Evolutionary conservation across 139 green algal genomes (phyloP).

Genomic region (Haematococcus sp.): DNA sequence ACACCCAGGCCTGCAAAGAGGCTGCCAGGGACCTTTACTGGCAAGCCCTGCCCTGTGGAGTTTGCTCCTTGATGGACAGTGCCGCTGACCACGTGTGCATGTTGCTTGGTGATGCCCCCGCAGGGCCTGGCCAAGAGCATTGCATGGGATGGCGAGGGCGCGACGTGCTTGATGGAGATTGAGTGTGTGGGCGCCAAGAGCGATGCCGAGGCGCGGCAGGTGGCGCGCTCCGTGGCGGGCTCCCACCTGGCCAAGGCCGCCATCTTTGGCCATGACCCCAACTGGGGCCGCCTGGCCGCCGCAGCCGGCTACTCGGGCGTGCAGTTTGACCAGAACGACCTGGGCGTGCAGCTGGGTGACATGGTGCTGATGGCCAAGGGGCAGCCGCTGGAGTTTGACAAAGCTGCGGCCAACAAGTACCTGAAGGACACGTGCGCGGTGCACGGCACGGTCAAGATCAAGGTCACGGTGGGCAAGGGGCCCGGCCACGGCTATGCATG

Average conservation of each 20-base stretch:
- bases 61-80: no score
- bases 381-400: conserved; percentile 93
- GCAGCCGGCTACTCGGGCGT: conserved; percentile 89
- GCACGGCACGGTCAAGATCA: conserved; percentile 87
- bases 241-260: conserved; percentile 90
- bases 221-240: conserved; percentile 78
- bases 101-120: no score
- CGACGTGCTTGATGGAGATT: conserved; percentile 93
- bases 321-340: conserved; percentile 38
- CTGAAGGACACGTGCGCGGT: conserved; percentile 73
- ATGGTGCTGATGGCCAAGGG: conserved; percentile 89
- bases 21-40: no score
- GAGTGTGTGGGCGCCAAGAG: conserved; percentile 54
- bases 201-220: conserved; percentile 58
- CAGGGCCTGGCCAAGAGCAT: conserved; percentile 93
- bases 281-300: conserved; percentile 96
- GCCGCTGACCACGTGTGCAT: not conserved
- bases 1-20: no score
- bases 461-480: conserved; percentile 55
- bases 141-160: conserved; percentile 97
- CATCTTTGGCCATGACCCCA: conserved; percentile 96
- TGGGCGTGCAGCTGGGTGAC: conserved; percentile 81
- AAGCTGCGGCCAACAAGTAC: conserved; percentile 80
- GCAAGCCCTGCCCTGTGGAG: no score
- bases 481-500: conserved; percentile 68